These are phyloP conservation scores for Nyssa sinensis DNA, from an alignment of 148 eudicot genomes.

Conservation along the genomic window DNA sequence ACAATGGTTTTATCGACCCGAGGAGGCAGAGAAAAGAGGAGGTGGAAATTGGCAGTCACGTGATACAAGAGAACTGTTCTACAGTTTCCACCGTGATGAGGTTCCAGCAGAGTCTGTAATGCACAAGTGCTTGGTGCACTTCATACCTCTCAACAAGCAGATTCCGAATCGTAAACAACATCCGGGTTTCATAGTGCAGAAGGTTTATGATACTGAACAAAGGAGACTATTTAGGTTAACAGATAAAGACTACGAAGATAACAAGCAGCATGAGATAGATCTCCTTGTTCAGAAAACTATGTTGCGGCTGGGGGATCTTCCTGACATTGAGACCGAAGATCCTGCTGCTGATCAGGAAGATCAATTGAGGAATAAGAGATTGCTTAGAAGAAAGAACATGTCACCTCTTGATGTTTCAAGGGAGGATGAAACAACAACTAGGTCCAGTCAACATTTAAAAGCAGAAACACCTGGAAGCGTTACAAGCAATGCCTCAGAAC, in stretches of 20 bases:
- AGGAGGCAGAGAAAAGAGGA: conserved; percentile 82
- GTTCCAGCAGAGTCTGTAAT: conserved; percentile 96
- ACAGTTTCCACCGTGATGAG: conserved; percentile 95
- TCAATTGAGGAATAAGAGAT: conserved; percentile 49
- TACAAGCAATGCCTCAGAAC: conserved; percentile 46
- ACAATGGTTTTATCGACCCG: conserved; percentile 98
- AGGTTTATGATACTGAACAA: conserved; percentile 84
- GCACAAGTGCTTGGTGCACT: conserved; percentile 96
- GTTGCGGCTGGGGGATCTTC: conserved; percentile 67
- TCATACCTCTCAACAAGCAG: conserved; percentile 82
- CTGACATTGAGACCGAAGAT: conserved; percentile 70
- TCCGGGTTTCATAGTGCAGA: conserved; percentile 91
- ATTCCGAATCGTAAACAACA: conserved; percentile 72
- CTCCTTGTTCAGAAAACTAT: conserved; percentile 85
- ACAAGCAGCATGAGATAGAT: conserved; percentile 80
- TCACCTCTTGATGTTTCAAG: conserved; percentile 72
- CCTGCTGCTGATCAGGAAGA: conserved; percentile 49
- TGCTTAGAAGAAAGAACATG: conserved; percentile 52
- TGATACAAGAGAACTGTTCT: conserved; percentile 89
- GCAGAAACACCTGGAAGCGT: conserved; percentile 80
- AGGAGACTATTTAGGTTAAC: conserved; percentile 77
- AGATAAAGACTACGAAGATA: conserved; percentile 90
- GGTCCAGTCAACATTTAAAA: conserved; percentile 44
- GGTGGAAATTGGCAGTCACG: conserved; percentile 87
- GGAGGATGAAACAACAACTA: conserved; percentile 57